Percentiles rank a stretch among this genome's conserved stretches.
These are phyloP conservation scores for Debaryomyces sp. DNA, from an alignment of 1,139 yeast species.

Conservation along the genomic window DNA sequence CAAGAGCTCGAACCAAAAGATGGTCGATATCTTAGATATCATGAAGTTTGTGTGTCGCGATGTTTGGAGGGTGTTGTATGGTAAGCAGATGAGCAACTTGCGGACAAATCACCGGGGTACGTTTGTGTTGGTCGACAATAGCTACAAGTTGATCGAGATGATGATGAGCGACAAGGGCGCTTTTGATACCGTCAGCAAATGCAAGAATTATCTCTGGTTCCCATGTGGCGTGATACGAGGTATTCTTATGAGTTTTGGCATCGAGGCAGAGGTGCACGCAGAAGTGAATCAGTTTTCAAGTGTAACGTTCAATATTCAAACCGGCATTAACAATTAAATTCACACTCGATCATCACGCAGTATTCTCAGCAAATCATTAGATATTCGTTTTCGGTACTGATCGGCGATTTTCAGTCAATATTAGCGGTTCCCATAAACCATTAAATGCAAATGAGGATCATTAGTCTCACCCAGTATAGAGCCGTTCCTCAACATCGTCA, in stretches of 20 bases:
- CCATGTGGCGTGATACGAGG: constrained; percentile 91
- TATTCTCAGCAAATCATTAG: no score
- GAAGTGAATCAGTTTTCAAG: constrained; percentile 66
- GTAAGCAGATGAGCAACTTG: constrained; percentile 88
- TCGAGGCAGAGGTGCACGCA: constrained; percentile 67
- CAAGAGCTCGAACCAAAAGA: constrained; percentile 44
- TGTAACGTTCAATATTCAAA: constrained; percentile 74
- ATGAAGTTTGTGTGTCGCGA: constrained; percentile 94
- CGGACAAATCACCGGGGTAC: constrained; percentile 91
- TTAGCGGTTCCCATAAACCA: background rate
- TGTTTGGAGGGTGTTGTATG: constrained; percentile 78
- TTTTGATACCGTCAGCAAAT: constrained; percentile 50
- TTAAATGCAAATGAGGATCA: background rate
- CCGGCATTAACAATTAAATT: constrained; percentile 39
- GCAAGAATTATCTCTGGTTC: constrained; percentile 66
- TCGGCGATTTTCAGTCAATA: background rate
- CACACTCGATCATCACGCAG: no score
- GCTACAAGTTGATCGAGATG: constrained; percentile 56
- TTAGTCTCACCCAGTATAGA: background rate
- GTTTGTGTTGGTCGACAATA: constrained; percentile 73
- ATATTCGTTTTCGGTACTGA: background rate
- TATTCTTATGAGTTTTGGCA: constrained; percentile 69
- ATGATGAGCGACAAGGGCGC: constrained; percentile 56
- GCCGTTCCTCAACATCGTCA: background rate
- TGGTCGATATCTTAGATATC: constrained; percentile 69